Evolutionary conservation across 2,329 filamentous ascomycete species (phyloP).

Genomic region (Onygenales sp.): DNA sequence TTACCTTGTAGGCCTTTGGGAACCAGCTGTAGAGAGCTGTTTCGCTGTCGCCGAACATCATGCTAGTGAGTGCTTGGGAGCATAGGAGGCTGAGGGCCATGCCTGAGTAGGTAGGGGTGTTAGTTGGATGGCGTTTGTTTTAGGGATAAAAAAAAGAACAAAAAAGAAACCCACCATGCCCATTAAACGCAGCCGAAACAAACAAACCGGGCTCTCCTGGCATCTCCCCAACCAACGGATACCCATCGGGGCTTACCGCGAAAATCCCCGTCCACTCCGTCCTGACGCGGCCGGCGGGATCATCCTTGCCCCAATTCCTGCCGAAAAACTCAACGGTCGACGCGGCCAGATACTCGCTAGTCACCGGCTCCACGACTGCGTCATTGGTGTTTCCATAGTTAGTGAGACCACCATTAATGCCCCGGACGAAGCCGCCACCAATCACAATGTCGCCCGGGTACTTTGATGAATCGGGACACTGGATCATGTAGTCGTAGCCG

Average conservation of each 20-base stretch:
- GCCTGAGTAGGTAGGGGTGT: constrained; percentile 1
- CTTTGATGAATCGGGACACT: constrained; percentile 13
- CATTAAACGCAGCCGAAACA: constrained; percentile 12
- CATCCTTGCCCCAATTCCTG: constrained; percentile 35
- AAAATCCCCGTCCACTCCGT: constrained; percentile 49
- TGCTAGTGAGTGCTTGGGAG: constrained; percentile 8
- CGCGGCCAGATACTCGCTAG: constrained; percentile 17
- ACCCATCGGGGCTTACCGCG: constrained; percentile 45
- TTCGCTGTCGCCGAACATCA: constrained; percentile 11
- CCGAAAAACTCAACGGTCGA: constrained; percentile 23
- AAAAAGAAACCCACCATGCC: constrained; percentile 9
- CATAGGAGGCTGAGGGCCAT: constrained; percentile 11
- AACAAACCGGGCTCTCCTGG: constrained; percentile 11
- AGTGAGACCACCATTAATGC: constrained; percentile 11
- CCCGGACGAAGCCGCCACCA: constrained; percentile 15
- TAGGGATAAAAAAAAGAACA: not conserved
- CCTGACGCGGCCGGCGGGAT: constrained; percentile 34
- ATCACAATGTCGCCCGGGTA: constrained; percentile 14
- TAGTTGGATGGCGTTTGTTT: not conserved
- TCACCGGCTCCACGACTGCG: constrained; percentile 8
- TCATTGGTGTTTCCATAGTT: constrained; percentile 17
- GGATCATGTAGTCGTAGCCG: constrained; percentile 31
- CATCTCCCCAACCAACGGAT: constrained; percentile 45
- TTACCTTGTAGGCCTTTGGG: constrained; percentile 8
- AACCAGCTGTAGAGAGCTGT: constrained; percentile 8